Base-by-base conservation (phyloP, 768 basidiomycete species). In the Thelephora aurantiotincta region DNA sequence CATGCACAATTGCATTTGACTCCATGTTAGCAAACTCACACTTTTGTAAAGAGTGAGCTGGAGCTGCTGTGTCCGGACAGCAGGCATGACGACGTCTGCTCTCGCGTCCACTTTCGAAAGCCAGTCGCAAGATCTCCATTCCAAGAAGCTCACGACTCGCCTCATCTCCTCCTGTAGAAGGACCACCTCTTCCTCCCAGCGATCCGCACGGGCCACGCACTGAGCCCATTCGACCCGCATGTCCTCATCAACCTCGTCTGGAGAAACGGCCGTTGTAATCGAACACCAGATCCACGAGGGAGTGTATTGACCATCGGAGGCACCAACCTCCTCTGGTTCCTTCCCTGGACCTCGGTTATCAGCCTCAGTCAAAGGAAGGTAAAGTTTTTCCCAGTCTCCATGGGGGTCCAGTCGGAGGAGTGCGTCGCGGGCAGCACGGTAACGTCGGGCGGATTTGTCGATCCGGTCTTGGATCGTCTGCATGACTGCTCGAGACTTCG, bases 81-180 rank as follows among this genome's bases (percentile, higher is more conserved):
- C n/a, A n/a, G n/a, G n/a, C n/a, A n/a, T n/a, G n/a, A n/a, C n/a
- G n/a, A n/a, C n/a, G n/a, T n/a, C n/a, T n/a, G n/a, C n/a, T n/a
- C n/a, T n/a, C n/a, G 37, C n/a, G 6, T n/a, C n/a, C 6, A 20
- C 37, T 11, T 20, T 38, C 37, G 11, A 4, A 3, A 16, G 11
- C 37, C 37, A 38, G 11, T 38, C 37, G 3, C 5, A 5, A 3
- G 36, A 11, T 18, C 47, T 52, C 58, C 56, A 58, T n/a, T 43
- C 33, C 3, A 58, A 55, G 44, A 52, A 64, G 6, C 16, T 44
- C 1, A 57, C 3, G 0, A 48, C 34, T 0, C 60, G 48, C 2
- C 57, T 35, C 64, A 64, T 65, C 47, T 65, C 63, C 46, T 63
- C 53, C 13, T 26, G 13, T 3, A 52, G 16, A 4, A 52, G 48